Evolutionary conservation across 208 protist species (phyloP), one percentile per base, ranked within the genome.

Genomic region (Leishmania aethiopica): DNA sequence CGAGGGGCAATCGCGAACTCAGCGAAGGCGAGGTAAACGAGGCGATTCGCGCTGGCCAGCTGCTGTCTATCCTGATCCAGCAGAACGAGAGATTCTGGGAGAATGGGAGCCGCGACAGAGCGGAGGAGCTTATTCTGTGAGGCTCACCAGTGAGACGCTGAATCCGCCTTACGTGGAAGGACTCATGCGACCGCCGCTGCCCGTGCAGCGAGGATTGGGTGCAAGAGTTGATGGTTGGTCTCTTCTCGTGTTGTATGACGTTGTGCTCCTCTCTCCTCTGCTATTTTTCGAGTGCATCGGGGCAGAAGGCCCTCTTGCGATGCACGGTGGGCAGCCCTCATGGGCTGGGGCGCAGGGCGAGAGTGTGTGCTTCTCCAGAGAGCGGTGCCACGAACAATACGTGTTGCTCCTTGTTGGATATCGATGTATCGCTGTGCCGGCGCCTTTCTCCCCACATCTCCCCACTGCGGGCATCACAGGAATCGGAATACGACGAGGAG

Each of bases 181-280:
- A 86, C 71, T 93, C 96, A 73, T 85, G 96, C 17, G 86, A 90
- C 73, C 62, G 86, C 11, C 92, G 94, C 60, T 97, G 95, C 86
- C 88, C 90, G 3, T 75, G 42, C 32, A 75, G 77, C 45, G 76
- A 86, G 47, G 75, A 84, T 47, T 84, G 51, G 75, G 13, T 19
- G 3, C 59, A 19, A 49, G 55, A 11, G 55, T 32, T 35, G 66
- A 49, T n/a, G 32, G 22, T 7, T 57, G 35, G 57, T 62, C 25
- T 62, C 11, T 60, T 28, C 25, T 32, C 28, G 57, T 62, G 17
- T 3, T 25, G 57, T 62, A 32, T 32, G 25, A 8, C 1, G 57
- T 62, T 7, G 17, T 60, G 22, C 22, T 60, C 7, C 25, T 8
- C 28, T 15, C 57, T 62, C 25, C 25, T 62, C 28, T 32, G 22